Evolutionary conservation across 495 filamentous ascomycete species (phyloP), one percentile per base, ranked within the genome.

Genomic region (Neurospora sublineolata): DNA sequence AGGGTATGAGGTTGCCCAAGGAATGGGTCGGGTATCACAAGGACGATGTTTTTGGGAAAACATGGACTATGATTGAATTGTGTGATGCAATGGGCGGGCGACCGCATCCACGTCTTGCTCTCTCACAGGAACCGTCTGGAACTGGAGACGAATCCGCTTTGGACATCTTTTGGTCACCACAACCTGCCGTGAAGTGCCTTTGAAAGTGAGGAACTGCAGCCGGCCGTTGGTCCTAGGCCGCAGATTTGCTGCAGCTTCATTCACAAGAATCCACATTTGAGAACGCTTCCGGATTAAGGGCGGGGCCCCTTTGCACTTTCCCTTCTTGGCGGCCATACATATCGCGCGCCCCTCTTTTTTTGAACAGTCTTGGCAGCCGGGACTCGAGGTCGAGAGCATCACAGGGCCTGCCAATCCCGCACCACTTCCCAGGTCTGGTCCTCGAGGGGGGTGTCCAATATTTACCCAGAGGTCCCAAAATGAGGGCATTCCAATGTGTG

Each of bases 71-170:
- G 38, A 11, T 18, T 18, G 33, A 70, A 70, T 68, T 73, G 71
- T 71, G 74, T 72, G 77, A 77, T 76, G 76, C 72, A 69, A 73
- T 72, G 44, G 36, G 41, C 77, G 76, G 77, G 68, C 72, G 72
- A 44, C 76, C 68, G 75, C 74, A 77, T 46, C 40, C 68, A 30
- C 46, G 20, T 69, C 27, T 70, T 58, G 36, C 23, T 23, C 37
- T 33, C 30, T 33, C 33, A 36, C 33, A 12, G 38, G 39, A 41
- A 41, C 39, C n/a, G n/a, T n/a, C n/a, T 41, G 39, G 38, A 42
- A 42, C 40, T 42, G 39, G 39, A 41, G 39, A 14, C 39, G 39
- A 41, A 41, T 41, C 39, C 39, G 39, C 41, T 44, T 44, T 44
- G 41, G 41, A 44, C 2, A n/a, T 20, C 18, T 44, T 44, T 4